These are phyloP conservation scores for Rosa chinensis DNA, from an alignment of 306 rosid species.

Conservation along the genomic window DNA sequence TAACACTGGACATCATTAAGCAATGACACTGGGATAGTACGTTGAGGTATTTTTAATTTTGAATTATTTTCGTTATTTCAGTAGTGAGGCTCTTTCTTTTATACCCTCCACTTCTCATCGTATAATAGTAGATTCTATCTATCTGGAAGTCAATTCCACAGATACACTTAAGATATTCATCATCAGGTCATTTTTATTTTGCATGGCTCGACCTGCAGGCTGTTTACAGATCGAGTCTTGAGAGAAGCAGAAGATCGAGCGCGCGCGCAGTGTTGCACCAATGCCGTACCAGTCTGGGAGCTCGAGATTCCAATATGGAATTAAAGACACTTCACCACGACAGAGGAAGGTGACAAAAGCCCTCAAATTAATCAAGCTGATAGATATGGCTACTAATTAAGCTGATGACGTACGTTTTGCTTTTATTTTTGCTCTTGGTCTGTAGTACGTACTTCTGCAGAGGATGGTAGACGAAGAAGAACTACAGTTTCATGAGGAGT, in stretches of 20 bases:
- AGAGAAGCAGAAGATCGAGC: constrained; percentile 82
- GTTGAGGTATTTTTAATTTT: constrained; percentile 14
- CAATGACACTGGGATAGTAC: constrained; percentile 70
- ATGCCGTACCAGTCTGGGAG: constrained; percentile 77
- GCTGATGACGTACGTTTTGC: constrained; percentile 9
- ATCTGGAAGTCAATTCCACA: constrained; percentile 10
- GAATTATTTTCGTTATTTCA: constrained; percentile 17
- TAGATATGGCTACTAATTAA: not conserved
- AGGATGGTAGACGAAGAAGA: constrained; percentile 98
- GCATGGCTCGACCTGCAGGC: constrained; percentile 61
- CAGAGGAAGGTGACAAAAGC: constrained; percentile 81
- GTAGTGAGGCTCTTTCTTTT: constrained; percentile 6
- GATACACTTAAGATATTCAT: constrained; percentile 22
- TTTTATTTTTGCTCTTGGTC: constrained; percentile 8
- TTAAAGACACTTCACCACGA: constrained; percentile 80
- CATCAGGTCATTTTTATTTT: not conserved
- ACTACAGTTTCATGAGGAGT: constrained; percentile 92
- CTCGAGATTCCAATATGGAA: constrained; percentile 75
- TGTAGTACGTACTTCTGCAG: constrained; percentile 42
- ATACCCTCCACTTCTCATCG: constrained; percentile 21
- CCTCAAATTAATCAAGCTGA: constrained; percentile 63
- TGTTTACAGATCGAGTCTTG: constrained; percentile 68
- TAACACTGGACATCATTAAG: constrained; percentile 84
- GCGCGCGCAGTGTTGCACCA: constrained; percentile 76
- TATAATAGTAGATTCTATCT: not conserved